phyloP scores from a whole-genome alignment of 257 asterid genomes.

The Anisodus tanguticus region DNA sequence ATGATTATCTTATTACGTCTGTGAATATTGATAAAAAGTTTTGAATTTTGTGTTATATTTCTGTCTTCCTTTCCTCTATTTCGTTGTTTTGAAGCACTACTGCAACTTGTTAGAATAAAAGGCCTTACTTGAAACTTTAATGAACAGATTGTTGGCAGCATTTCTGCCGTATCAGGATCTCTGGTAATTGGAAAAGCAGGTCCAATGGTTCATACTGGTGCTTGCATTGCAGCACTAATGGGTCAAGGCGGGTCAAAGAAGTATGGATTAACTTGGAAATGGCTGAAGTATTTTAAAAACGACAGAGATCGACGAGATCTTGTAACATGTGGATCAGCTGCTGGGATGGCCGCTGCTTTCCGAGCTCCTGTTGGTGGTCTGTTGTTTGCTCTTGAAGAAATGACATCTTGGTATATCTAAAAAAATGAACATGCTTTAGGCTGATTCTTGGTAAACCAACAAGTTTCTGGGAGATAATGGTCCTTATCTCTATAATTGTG shows the following conservation, averaged over 20 bases:
- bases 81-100: background rate
- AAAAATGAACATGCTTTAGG: slow-evolving; percentile 19
- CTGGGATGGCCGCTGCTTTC: slow-evolving; percentile 97
- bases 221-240: slow-evolving; percentile 81
- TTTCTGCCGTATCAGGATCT: slow-evolving; percentile 85
- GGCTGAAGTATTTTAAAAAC: slow-evolving; percentile 75
- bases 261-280: slow-evolving; percentile 68
- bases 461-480: background rate
- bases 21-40: background rate
- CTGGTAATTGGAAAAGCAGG: slow-evolving; percentile 94
- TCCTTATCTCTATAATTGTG: background rate
- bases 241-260: slow-evolving; percentile 89
- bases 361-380: slow-evolving; percentile 98
- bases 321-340: slow-evolving; percentile 96
- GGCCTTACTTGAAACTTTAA: slow-evolving; percentile 33
- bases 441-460: slow-evolving; percentile 10
- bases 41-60: background rate
- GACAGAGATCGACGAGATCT: slow-evolving; percentile 92
- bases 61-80: background rate
- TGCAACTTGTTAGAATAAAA: slow-evolving; percentile 1
- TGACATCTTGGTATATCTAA: slow-evolving; percentile 86
- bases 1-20: background rate
- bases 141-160: slow-evolving; percentile 87
- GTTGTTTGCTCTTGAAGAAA: slow-evolving; percentile 87
- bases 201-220: slow-evolving; percentile 93